Base-by-base conservation (phyloP, 208 protist genomes). In the Perkinsela sp. region DNA sequence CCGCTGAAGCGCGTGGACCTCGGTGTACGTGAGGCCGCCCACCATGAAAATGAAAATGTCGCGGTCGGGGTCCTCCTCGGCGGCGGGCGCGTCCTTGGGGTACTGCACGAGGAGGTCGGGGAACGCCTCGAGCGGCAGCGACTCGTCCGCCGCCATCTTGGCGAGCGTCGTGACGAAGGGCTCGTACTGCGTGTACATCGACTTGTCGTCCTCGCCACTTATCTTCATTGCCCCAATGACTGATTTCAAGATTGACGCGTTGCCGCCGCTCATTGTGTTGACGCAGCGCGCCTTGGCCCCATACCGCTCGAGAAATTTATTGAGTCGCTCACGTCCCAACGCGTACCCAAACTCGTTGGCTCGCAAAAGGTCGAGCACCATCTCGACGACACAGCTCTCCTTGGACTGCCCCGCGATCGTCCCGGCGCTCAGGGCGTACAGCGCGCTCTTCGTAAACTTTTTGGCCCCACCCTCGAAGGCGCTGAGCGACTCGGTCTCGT, bases 151-250 rank as follows among this genome's bases (percentile, higher is more conserved):
- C 31, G 76, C 71, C 32, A 82, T 79, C 74, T 89, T 89, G 31
- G 97, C 74, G 0, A 93, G 73, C 32, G 90, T 86, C 48, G 80
- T 80, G 30, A 97, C 71, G 48, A 88, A 73, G 32, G 95, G 93
- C 68, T 83, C 81, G 74, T 98, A 93, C 79, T 96, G 91, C 30
- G 93, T 97, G 72, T 96, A 94, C 1, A 97, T 88, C 68, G 96
- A 97, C 71, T 94, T 80, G 29, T 96, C 83, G 69, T 75, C 83
- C 70, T 93, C 80, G 71, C 85, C 86, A 57, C 82, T 81, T 67
- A 91, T 85, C 67, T 85, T 74, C 66, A 90, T 78, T 30, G 85
- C 70, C 73, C 88, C 83, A 32, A 91, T 81, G 22, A 88, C 40
- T 6, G 40, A n/a, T 22, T 57, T 57, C 40, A 57, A 22, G 22